phyloP scores from a whole-genome alignment of 345 rosid genomes.

The Eucalyptus pumila region DNA sequence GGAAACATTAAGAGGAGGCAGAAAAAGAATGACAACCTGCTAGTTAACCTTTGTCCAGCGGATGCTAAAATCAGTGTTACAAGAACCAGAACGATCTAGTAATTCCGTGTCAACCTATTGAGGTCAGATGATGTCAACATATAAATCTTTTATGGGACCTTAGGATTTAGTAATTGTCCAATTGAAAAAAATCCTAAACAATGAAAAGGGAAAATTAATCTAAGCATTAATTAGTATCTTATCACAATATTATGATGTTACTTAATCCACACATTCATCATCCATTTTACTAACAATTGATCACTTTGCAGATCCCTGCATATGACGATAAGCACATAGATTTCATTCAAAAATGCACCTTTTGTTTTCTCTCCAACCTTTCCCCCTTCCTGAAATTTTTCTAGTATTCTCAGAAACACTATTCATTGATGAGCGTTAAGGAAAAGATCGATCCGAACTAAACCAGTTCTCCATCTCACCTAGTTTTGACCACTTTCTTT shows the following conservation, averaged over 20 bases:
- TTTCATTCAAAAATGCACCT: neutral
- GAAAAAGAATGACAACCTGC: neutral
- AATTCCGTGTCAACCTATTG: neutral
- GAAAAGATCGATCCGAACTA: neutral
- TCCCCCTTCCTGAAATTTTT: neutral
- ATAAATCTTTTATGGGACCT: neutral
- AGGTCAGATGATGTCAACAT: neutral
- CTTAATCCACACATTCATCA: neutral
- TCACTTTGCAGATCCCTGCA: neutral
- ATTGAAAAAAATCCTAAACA: neutral
- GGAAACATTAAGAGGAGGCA: neutral
- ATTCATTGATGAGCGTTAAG: neutral
- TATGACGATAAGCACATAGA: neutral
- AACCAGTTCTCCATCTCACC: neutral
- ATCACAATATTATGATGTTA: neutral
- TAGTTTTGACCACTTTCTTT: neutral
- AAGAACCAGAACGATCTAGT: neutral
- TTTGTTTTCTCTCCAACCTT: neutral
- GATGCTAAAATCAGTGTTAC: neutral
- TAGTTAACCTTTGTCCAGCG: neutral
- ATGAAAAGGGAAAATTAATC: neutral
- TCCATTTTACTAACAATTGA: neutral
- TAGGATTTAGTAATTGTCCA: neutral
- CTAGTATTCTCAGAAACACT: neutral
- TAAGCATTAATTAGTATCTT: neutral